Base-by-base conservation (phyloP, 805 yeast species). In the Ogataea degrootiae region DNA sequence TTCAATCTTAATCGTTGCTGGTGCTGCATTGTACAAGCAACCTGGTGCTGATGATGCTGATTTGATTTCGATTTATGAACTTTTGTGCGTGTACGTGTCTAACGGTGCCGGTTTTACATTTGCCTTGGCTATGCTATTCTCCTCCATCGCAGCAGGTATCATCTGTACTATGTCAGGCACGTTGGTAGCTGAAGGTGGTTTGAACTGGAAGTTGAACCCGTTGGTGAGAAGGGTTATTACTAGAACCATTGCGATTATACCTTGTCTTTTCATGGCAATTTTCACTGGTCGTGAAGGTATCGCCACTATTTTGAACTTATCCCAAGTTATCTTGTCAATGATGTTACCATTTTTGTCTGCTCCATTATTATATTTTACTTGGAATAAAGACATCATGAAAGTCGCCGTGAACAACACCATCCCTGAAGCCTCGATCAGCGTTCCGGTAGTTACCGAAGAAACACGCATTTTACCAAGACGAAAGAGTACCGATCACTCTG, bases 131-230 rank as follows among this genome's bases (percentile, higher is more conserved):
- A 72, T 91, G 56, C 70, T 91, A 37, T 78, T 87, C 49, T 84
- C 94, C 48, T 97, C 97, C 6, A 90, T 87, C 59, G 84, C 91
- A 41, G 96, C 97, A 0, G 96, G 97, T 42, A 81, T 91, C 39
- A 91, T 90, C 2, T 90, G 97, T 63, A 91, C 97, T 0, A 85
- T 91, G 69, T 88, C 96, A 0, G 97, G 97, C 9, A 96, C 91
- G 66, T 82, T 91, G 56, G 96, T 91, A 2, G 79, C 89, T 55
- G 97, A 91, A 63, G 97, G 97, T 0, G 92, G 87, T 59, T 70
- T 91, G 37, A 77, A 82, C 45, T 90, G 97, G 96, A 80, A 77
- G 2, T 54, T 87, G 38, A 75, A 73, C 51, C 97, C 97, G 4
- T 84, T 96, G 87, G 59, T 83, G 43, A 76, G 97, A 61, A 73